Percentiles rank a stretch among this genome's conserved stretches.
phyloP scores from a whole-genome alignment of 2,329 filamentous ascomycete species.

The Ophiostoma pallidulum region DNA sequence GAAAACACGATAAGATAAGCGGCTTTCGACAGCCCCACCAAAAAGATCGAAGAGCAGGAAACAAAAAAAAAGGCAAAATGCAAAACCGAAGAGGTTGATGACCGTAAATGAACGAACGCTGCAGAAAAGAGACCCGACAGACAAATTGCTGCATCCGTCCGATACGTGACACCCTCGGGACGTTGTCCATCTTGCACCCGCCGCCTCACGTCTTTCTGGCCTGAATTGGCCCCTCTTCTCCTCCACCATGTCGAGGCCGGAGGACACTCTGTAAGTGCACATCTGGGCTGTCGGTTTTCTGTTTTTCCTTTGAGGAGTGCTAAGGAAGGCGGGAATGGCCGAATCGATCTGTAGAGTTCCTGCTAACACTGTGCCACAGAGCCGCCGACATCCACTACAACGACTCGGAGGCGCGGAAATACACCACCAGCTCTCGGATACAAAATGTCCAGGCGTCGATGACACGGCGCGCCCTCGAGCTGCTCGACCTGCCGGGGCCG shows the following conservation, averaged over 20 bases:
- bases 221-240: background rate
- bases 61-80: background rate
- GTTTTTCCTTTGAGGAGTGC: too few species aligned
- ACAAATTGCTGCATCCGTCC: too few species aligned
- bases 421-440: conserved; percentile 92
- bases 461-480: conserved; percentile 85
- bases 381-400: conserved; percentile 97
- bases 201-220: too few species aligned
- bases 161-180: too few species aligned
- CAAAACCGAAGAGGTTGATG: too few species aligned
- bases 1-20: conserved; percentile 13
- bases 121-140: too few species aligned
- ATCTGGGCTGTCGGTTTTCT: too few species aligned
- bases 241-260: conserved; percentile 77
- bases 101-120: too few species aligned
- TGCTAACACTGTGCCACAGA: conserved; percentile 35
- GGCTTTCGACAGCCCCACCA: conserved; percentile 7
- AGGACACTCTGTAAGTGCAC: conserved; percentile 76
- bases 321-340: too few species aligned
- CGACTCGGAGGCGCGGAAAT: conserved; percentile 90
- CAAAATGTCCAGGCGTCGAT: conserved; percentile 91
- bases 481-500: conserved; percentile 69
- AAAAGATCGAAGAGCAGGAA: conserved; percentile 7
- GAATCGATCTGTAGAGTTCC: background rate
- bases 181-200: too few species aligned